phyloP scores from a whole-genome alignment of 306 rosid species.

The Pyrus pyrifolia region DNA sequence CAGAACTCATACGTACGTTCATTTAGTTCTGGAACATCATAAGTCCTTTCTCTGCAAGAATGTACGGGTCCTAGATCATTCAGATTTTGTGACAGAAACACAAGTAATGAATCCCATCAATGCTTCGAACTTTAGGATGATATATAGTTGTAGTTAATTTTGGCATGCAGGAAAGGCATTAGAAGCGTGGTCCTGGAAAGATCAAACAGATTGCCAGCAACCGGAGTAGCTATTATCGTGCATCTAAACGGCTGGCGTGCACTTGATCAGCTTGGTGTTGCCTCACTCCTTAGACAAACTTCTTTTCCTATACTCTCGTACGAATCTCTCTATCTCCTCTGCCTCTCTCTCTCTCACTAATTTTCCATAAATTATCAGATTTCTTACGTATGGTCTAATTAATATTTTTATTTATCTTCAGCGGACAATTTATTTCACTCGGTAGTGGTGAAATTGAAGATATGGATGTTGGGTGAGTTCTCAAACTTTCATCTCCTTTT shows the following conservation, averaged over 20 bases:
- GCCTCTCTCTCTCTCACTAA: too few relatives aligned
- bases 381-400: not conserved
- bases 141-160: not conserved
- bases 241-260: slow-evolving; percentile 18
- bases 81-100: too few relatives aligned
- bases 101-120: not conserved
- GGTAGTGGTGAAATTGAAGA: not conserved
- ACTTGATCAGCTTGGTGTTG: slow-evolving; percentile 19
- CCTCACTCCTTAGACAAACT: slow-evolving; percentile 3
- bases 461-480: not conserved
- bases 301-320: slow-evolving; percentile 6
- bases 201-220: not conserved
- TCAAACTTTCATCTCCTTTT: not conserved
- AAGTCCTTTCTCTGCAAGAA: too few relatives aligned
- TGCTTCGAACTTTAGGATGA: not conserved
- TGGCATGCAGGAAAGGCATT: slow-evolving; percentile 2
- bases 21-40: too few relatives aligned
- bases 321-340: not conserved
- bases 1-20: too few relatives aligned
- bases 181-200: slow-evolving; percentile 12
- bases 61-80: too few relatives aligned
- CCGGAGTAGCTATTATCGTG: slow-evolving; percentile 3
- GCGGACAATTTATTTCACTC: not conserved
- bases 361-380: not conserved
- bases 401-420: not conserved